Base-by-base conservation (phyloP, 2,329 filamentous ascomycete species). In the Trichoderma semiorbis region DNA sequence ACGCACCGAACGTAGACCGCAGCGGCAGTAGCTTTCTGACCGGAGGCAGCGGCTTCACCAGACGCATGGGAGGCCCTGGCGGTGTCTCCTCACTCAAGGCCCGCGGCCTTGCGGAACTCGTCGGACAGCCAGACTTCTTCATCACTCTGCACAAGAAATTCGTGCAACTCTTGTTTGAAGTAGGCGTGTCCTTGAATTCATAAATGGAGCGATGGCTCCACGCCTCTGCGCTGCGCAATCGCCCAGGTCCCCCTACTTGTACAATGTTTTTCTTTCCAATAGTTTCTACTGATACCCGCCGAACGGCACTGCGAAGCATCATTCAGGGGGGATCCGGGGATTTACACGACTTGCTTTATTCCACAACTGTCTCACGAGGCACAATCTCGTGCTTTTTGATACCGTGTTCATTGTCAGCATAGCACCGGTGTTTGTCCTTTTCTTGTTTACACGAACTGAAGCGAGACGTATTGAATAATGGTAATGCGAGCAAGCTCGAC, bases 111-210 rank as follows among this genome's bases (percentile, higher is more conserved):
- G 88, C 90, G 0, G 90, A 92, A 80, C 83, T 92, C 53, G 88
- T 91, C 32, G 90, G 90, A 24, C 82, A 89, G 75, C 89, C 90
- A 5, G 90, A 92, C 77, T 90, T 92, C 76, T 92, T 92, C 75
- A 87, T 92, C 70, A 87, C 91, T 81, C 80, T 92, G 73, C 90
- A 92, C 78, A 82, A 85, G 50, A 85, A 85, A 74, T 92, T 92
- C 77, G 90, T 92, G 30, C 85, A 86, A 76, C 82, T 92, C 53
- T 81, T 92, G 67, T 83, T 90, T 18, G 88, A 91, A 78, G 82
- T 90, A 32, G 85, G 86, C 18, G 85, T 88, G 14, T 84, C 85
- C 28, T 78, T 89, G 57, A 87, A 83, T 73, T 84, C 85, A 11
- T 89, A 74, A 79, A 7, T 47, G 34, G 50, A 28, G 12, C 24